Base-by-base conservation (phyloP, 129 eudicot genomes). In the Ambrosia artemisiifolia region DNA sequence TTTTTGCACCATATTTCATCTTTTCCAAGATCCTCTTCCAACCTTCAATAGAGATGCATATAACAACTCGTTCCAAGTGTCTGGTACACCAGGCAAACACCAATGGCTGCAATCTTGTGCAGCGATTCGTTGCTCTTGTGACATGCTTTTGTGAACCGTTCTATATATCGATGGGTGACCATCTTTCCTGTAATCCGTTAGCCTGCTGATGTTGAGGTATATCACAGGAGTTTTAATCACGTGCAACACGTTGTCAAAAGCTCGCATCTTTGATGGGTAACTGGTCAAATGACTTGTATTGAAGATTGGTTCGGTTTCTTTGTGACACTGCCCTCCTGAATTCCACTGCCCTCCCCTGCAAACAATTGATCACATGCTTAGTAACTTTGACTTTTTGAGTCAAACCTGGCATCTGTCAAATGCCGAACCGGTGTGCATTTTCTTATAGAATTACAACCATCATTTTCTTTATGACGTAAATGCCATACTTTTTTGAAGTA, bases 71-170 rank as follows among this genome's bases (percentile, higher is more conserved):
- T 93, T 93, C 96, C 98, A 93, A 50, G 93, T 84, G 61, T 93
- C 98, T 0, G 98, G 98, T 38, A 93, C 96, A 36, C 98, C 98
- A 0, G 98, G 98, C 80, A 93, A 80, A 78, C 98, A 93, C 96
- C 96, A 93, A 74, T 93, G 98, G 63, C 98, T 93, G 85, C 98
- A 93, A 79, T 93, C 98, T 73, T 93, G 95, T 5, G 83, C 92
- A 8, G 86, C 78, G 42, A 47, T 57, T 59, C 78, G 75, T 66
- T 86, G 85, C 69, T 87, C 69, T 8, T 53, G 65, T 24, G 46
- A 65, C 50, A 16, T 16, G 60, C 42, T 11, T 49, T 75, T 82
- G 79, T 85, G 86, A 20, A 66, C 73, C 57, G 74, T 78, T 79
- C 96, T 78, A 85, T 89, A 93, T 38, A 93, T 77, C 0, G 98